Conservation (phyloP, 83 land plant species). For the Isoetes engelmannii region DNA sequence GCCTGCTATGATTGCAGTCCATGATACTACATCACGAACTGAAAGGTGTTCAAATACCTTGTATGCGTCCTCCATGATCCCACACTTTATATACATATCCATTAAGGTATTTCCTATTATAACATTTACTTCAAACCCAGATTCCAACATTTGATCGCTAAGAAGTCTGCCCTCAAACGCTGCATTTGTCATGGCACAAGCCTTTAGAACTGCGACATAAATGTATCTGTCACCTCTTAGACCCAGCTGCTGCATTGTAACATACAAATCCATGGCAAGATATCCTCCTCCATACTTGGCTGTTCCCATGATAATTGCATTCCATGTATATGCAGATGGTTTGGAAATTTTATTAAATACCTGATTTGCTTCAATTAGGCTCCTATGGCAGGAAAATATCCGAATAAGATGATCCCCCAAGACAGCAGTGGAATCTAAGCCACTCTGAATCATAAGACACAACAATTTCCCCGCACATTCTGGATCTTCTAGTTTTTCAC, state of each 20-base stretch:
- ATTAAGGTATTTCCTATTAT: background rate
- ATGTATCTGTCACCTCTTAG: too few relatives aligned
- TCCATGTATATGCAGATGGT: background rate
- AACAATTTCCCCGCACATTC: too few relatives aligned
- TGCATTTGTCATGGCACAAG: too few relatives aligned
- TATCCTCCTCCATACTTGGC: background rate
- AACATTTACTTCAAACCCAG: background rate
- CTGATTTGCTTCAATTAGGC: background rate
- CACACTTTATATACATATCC: constrained; percentile 1
- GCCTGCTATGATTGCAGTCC: background rate
- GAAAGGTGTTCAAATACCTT: background rate
- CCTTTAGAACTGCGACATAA: too few relatives aligned
- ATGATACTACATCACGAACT: background rate
- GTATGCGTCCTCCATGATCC: background rate
- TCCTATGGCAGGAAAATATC: background rate
- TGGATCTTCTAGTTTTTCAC: too few relatives aligned
- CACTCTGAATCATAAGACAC: too few relatives aligned
- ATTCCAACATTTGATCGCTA: too few relatives aligned
- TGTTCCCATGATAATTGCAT: background rate
- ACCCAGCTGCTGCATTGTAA: too few relatives aligned
- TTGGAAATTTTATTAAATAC: background rate
- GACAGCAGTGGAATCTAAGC: too few relatives aligned
- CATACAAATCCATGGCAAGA: background rate
- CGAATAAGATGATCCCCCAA: too few relatives aligned
- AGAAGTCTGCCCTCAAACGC: too few relatives aligned